These are phyloP conservation scores for Hermanozyma aechmeae DNA, from an alignment of 805 yeast species.

Conservation along the genomic window DNA sequence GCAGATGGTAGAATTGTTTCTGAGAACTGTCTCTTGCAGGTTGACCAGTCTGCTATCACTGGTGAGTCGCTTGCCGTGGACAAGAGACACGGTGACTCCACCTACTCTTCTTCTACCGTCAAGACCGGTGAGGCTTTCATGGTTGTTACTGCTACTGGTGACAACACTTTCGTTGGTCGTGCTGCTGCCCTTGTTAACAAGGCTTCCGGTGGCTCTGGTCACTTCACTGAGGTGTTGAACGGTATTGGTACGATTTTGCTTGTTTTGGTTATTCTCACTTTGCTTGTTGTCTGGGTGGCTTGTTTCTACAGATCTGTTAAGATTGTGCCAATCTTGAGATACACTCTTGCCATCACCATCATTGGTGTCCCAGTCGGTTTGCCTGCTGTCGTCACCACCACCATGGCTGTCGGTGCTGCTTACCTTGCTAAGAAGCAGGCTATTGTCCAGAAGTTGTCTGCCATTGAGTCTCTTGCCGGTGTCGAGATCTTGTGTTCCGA, in stretches of 20 bases:
- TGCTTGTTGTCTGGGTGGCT: slow-evolving; percentile 86
- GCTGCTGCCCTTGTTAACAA: slow-evolving; percentile 95
- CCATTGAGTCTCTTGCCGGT: slow-evolving; percentile 95
- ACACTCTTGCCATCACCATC: slow-evolving; percentile 91
- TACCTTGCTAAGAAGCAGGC: slow-evolving; percentile 96
- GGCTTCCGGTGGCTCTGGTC: slow-evolving; percentile 90
- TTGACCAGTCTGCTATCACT: slow-evolving; percentile 94
- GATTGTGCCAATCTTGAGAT: slow-evolving; percentile 82
- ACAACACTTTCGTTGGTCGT: slow-evolving; percentile 91
- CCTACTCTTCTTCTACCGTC: slow-evolving; percentile 89
- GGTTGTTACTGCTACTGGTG: slow-evolving; percentile 94
- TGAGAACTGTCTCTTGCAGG: slow-evolving; percentile 79
- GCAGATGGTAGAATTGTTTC: slow-evolving; percentile 88
- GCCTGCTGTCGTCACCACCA: slow-evolving; percentile 97
- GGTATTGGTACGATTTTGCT: slow-evolving; percentile 92
- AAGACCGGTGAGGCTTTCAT: slow-evolving; percentile 93
- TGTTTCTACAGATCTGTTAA: slow-evolving; percentile 86
- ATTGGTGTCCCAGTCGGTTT: slow-evolving; percentile 98
- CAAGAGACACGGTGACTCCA: slow-evolving; percentile 78
- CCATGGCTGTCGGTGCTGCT: slow-evolving; percentile 99
- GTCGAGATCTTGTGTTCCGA: slow-evolving; percentile 97
- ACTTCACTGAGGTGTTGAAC: slow-evolving; percentile 94
- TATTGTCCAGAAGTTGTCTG: slow-evolving; percentile 92
- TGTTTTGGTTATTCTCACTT: slow-evolving; percentile 80
- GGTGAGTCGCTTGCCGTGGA: slow-evolving; percentile 97